Conservation (phyloP, 805 yeast genomes). For the Lachancea cidri region DNA sequence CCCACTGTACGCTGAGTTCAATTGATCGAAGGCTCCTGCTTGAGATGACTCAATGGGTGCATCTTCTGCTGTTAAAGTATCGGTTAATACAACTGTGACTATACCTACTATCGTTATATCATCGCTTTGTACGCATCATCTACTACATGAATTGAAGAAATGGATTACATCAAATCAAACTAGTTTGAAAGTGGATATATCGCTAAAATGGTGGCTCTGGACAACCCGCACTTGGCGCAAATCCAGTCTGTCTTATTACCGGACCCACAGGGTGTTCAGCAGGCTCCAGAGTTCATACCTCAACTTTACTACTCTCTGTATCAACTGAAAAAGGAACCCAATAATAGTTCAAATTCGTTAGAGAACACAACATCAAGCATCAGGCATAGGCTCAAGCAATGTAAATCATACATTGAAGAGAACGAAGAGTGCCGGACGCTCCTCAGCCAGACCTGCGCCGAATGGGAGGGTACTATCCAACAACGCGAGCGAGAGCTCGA, state of each 20-base stretch:
- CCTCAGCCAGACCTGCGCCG: conserved; percentile 23
- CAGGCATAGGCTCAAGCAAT: conserved; percentile 27
- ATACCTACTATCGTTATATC: no score
- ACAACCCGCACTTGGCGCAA: conserved; percentile 6
- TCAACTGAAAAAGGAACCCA: conserved; percentile 31
- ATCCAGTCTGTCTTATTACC: conserved; percentile 3
- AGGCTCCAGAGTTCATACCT: conserved; percentile 28
- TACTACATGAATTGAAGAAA: no score
- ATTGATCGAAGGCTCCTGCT: no score
- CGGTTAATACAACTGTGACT: no score
- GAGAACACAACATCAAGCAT: conserved; percentile 30
- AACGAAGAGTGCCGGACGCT: conserved; percentile 27
- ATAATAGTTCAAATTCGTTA: conserved; percentile 27
- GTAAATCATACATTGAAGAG: conserved; percentile 25
- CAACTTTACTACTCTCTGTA: conserved; percentile 29
- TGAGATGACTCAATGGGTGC: no score
- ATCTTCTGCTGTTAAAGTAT: no score
- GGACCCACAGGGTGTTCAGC: neutral
- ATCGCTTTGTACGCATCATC: no score
- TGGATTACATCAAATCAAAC: no score
- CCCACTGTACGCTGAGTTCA: no score
- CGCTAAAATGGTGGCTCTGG: neutral
- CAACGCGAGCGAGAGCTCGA: conserved; percentile 24
- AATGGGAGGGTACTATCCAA: conserved; percentile 26
- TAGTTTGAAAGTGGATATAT: no score